Evolutionary conservation across 78 protist species (phyloP).

Genomic region (Goniomonas avonlea): DNA sequence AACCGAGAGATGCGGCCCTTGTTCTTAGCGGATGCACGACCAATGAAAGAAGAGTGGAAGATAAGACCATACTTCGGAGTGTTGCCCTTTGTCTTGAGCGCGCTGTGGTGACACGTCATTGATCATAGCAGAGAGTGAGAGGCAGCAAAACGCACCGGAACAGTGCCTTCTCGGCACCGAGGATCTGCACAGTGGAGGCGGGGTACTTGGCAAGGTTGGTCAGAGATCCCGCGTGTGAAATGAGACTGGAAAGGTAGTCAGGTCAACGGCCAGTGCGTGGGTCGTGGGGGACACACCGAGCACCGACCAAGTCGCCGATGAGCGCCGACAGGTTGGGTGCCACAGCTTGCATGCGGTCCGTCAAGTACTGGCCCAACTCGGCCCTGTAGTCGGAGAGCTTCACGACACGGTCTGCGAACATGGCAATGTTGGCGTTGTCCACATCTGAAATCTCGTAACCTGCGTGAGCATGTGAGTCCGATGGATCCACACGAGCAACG

Average conservation of each 20-base stretch:
- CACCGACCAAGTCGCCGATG: constrained; percentile 93
- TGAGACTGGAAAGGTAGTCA: constrained; percentile 35
- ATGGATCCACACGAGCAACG: not conserved
- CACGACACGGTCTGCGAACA: constrained; percentile 72
- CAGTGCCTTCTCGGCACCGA: constrained; percentile 99
- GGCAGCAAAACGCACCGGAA: constrained; percentile 65
- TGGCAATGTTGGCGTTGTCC: constrained; percentile 73
- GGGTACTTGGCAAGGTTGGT: constrained; percentile 95
- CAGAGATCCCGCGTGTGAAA: constrained; percentile 85
- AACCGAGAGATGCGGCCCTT: constrained; percentile 94
- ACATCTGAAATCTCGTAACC: constrained; percentile 27
- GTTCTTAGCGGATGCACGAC: constrained; percentile 75
- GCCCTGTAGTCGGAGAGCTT: constrained; percentile 74
- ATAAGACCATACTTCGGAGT: constrained; percentile 91
- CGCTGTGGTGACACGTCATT: too few species aligned
- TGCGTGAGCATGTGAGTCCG: not conserved
- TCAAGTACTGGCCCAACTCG: constrained; percentile 69
- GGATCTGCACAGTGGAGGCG: constrained; percentile 99
- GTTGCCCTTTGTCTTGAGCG: constrained; percentile 50
- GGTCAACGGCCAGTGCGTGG: not conserved
- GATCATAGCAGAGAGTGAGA: too few species aligned
- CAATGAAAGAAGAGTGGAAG: constrained; percentile 86
- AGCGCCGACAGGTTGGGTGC: constrained; percentile 95
- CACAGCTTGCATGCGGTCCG: constrained; percentile 31
- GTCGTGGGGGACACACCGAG: constrained; percentile 55